A percentile compares a stretch with the other conserved stretches of the same genome.
Evolutionary conservation across 192 early-diverging fungal species (phyloP).

Genomic region (Backusella psychrophila): DNA sequence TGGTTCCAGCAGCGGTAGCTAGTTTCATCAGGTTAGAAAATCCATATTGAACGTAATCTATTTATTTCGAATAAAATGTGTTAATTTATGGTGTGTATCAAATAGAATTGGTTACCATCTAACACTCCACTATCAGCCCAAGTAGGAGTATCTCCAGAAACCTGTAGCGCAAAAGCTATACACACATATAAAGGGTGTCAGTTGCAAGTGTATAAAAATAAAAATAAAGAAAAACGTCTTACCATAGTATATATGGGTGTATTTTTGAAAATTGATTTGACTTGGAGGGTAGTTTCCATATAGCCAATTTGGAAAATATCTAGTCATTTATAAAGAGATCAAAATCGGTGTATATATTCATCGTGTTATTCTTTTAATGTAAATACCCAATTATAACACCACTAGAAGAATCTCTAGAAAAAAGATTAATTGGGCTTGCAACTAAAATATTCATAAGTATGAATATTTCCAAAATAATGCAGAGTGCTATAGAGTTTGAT

Average conservation of each 20-base stretch:
- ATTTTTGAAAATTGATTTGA: slow-evolving; percentile 44
- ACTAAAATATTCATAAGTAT: background rate
- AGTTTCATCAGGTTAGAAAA: slow-evolving; percentile 43
- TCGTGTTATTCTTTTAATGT: background rate
- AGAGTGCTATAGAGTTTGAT: background rate
- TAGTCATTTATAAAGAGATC: background rate
- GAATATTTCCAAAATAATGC: background rate
- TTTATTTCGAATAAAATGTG: background rate
- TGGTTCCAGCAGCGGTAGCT: slow-evolving; percentile 43
- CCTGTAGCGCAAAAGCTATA: slow-evolving; percentile 55
- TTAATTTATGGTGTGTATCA: background rate
- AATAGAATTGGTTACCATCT: background rate
- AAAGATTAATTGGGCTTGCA: background rate
- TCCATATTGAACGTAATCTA: slow-evolving; percentile 27
- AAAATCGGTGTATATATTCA: background rate
- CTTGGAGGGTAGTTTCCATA: slow-evolving; percentile 12
- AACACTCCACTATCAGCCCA: slow-evolving; percentile 25
- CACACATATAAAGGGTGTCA: background rate
- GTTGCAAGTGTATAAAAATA: background rate
- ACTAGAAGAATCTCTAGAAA: background rate
- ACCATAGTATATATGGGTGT: slow-evolving; percentile 68
- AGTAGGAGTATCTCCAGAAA: slow-evolving; percentile 30
- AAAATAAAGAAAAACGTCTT: background rate
- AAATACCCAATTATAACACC: background rate
- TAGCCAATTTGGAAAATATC: slow-evolving; percentile 26